These are phyloP conservation scores for Puccinia triticina DNA, from an alignment of 1,284 basidiomycete species.

Conservation along the genomic window DNA sequence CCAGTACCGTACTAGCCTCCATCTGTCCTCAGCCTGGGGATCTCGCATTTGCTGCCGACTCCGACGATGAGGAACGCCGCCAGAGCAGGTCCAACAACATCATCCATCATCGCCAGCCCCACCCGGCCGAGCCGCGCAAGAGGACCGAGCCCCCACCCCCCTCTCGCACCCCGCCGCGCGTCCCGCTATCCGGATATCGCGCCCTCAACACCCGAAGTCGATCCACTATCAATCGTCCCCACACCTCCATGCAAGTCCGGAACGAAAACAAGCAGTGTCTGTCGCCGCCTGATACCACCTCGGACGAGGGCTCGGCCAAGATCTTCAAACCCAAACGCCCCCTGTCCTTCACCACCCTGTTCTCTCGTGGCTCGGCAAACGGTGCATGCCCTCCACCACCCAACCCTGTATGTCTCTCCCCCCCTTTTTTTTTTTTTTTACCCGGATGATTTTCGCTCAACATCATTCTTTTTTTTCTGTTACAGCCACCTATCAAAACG, in stretches of 20 bases:
- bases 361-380: constrained; percentile 38
- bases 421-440: not conserved
- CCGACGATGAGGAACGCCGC: constrained; percentile 38
- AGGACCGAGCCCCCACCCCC: not conserved
- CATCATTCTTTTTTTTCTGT: not conserved
- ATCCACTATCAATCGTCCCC: constrained; percentile 28
- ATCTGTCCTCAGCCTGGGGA: constrained; percentile 16
- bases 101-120: not conserved
- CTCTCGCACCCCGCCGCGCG: constrained; percentile 17
- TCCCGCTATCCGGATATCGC: not conserved
- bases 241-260: not conserved
- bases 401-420: not conserved
- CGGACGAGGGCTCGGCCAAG: not conserved
- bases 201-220: constrained; percentile 34
- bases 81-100: not conserved
- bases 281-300: constrained; percentile 12
- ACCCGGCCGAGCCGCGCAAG: not conserved
- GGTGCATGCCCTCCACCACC: not conserved
- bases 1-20: constrained; percentile 19
- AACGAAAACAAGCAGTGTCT: constrained; percentile 9
- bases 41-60: constrained; percentile 50
- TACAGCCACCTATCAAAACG: not conserved
- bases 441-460: not conserved
- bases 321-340: constrained; percentile 37
- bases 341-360: constrained; percentile 45